Evolutionary conservation across 2,329 filamentous ascomycete species (phyloP).

Genomic region (Fusarium sp.): DNA sequence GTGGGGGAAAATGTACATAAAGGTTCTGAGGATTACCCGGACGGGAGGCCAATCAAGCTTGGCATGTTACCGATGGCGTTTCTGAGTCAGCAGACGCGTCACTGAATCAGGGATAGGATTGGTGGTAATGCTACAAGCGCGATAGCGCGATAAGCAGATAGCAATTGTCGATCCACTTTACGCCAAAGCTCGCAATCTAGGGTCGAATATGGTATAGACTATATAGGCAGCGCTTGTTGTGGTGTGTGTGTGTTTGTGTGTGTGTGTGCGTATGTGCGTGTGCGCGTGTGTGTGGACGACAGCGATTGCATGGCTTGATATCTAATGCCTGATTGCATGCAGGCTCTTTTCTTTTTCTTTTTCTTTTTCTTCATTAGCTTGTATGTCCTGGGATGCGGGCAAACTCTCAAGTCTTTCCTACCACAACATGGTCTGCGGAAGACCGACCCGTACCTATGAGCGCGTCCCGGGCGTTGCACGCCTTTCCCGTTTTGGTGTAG

Average conservation of each 20-base stretch:
- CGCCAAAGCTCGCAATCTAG: constrained; percentile 32
- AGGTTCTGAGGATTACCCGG: constrained; percentile 9
- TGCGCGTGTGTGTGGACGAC: too few species aligned
- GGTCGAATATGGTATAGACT: neutral
- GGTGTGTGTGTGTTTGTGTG: too few species aligned
- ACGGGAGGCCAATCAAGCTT: constrained; percentile 17
- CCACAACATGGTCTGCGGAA: constrained; percentile 1
- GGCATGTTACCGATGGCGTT: neutral
- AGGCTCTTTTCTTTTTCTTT: neutral
- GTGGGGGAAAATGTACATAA: neutral
- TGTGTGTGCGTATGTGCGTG: too few species aligned
- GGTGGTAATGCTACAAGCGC: constrained; percentile 12
- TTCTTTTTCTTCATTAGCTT: too few species aligned
- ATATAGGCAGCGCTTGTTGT: neutral
- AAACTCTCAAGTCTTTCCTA: neutral
- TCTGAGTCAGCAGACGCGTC: constrained; percentile 20
- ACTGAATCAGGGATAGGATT: constrained; percentile 1
- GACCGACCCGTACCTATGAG: constrained; percentile 4
- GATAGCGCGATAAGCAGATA: neutral
- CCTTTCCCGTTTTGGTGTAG: constrained; percentile 7
- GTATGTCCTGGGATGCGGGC: neutral
- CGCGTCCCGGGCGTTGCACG: neutral
- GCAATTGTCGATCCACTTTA: neutral
- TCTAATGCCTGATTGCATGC: neutral
- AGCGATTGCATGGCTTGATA: too few species aligned